Base-by-base conservation (phyloP, 306 rosid genomes). In the Hippophae rhamnoides region DNA sequence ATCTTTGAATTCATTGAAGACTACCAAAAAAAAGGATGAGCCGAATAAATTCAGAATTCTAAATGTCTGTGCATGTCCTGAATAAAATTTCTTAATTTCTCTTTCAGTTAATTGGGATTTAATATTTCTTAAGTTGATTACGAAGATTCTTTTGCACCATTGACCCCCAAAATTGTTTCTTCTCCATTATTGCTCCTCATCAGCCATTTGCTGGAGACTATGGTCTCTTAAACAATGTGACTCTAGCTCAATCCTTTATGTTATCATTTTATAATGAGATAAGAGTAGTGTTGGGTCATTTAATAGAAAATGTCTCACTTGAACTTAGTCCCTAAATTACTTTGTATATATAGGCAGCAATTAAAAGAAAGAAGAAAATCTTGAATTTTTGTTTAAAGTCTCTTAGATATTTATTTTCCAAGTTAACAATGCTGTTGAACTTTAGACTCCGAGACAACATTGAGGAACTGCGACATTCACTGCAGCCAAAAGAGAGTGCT, bases 401-500 rank as follows among this genome's bases (percentile, higher is more conserved):
- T 40, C 31, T 18, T 41, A 42, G 11, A 9, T 26, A 14, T 69
- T 38, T 73, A 13, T 52, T 47, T 42, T 67, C 58, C 41, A 60
- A 70, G 52, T 69, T 60, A 45, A 69, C 67, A 18, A 52, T 68
- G 62, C 41, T 47, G 56, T 45, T 57, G 66, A 67, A 66, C 25
- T 64, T 57, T 73, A 93, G 99, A 67, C 90, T 93, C 61, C 87
- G 97, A 50, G 99, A 93, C 73, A 88, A 90, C 74, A 68, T 86
- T 74, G 99, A 88, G 80, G 99, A 93, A 54, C 68, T 88, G 63
- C 83, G 89, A 58, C 72, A 80, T 68, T 84, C 93, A 43, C 53
- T 93, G 75, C 82, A 86, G 72, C 99, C 99, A 52, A 93, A 86
- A 74, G 97, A 93, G 78, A 79, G 70, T 67, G 97, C 93, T 58